These are phyloP conservation scores for Pleurotus giganteus DNA, from an alignment of 768 basidiomycete species.

Conservation along the genomic window DNA sequence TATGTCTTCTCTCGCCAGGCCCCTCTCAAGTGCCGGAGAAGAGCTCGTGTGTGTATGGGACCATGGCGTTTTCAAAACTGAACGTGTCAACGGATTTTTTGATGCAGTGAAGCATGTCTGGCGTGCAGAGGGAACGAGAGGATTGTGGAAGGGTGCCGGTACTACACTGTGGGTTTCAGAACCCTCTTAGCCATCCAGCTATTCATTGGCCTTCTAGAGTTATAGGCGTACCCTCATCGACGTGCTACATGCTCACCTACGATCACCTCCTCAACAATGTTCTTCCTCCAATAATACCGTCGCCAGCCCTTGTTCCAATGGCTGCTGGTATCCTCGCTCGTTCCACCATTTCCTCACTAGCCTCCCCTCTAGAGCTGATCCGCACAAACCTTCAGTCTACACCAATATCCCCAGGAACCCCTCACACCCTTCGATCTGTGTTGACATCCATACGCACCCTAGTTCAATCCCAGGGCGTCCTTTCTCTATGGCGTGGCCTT, in stretches of 20 bases:
- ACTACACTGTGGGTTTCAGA: conserved; percentile 71
- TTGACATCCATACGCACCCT: conserved; percentile 58
- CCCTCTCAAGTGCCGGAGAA: conserved; percentile 43
- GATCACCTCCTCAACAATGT: conserved; percentile 74
- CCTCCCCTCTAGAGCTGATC: conserved; percentile 89
- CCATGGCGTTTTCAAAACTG: conserved; percentile 62
- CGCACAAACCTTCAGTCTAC: conserved; percentile 93
- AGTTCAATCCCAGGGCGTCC: conserved; percentile 61
- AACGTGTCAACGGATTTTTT: conserved; percentile 80
- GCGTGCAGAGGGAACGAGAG: conserved; percentile 76
- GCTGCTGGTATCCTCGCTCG: conserved; percentile 82
- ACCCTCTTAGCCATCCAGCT: neutral
- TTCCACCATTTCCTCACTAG: conserved; percentile 70
- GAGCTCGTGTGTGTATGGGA: conserved; percentile 82
- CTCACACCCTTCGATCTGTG: conserved; percentile 77
- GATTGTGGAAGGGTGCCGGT: conserved; percentile 94
- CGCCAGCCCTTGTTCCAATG: conserved; percentile 60
- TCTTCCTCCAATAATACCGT: conserved; percentile 60
- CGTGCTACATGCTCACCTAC: conserved; percentile 94
- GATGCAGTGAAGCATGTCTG: conserved; percentile 82
- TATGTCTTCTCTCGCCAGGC: conserved; percentile 71
- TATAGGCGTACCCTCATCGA: conserved; percentile 90
- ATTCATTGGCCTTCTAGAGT: conserved; percentile 44
- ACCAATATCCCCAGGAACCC: conserved; percentile 63
- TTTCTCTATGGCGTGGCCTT: conserved; percentile 86